Evolutionary conservation across 2,329 filamentous ascomycete genomes (phyloP), one percentile per base, ranked within the genome.

Genomic region (Westerdykella ornata): DNA sequence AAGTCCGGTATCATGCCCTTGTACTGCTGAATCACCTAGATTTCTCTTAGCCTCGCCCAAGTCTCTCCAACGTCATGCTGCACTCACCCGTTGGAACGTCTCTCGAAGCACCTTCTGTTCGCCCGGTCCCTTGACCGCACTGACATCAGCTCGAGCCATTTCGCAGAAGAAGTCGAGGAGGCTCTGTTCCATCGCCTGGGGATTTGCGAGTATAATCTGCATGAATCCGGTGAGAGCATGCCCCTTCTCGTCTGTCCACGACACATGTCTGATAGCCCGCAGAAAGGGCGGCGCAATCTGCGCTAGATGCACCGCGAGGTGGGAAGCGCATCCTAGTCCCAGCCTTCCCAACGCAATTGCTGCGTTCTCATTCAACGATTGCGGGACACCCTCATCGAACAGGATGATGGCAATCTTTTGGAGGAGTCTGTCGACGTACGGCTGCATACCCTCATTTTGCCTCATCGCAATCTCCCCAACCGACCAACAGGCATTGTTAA

Each of bases 401-500:
- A 97, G 80, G 53, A 97, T 96, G 41, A 84, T 78, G 30, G 88
- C 77, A 19, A 94, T 79, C 30, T 84, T 81, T 47, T 83, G 77
- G 44, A 94, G 81, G 13, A 98, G 72, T 47, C 84, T 78, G 16
- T 85, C 81, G 8, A 88, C 77, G 61, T 84, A 95, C 1, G 83
- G 84, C 1, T 75, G 75, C 79, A 96, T 85, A 40, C 76, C 80
- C 20, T 73, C 71, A 47, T 82, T 80, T 61, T 85, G 76, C 46
- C 87, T 82, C 65, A 95, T 81, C 13, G 88, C 81, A 47, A 97
- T 92, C 70, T 98, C 92, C 32, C 92, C 92, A 17, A 82, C 82
- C 5, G 89, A 94, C 92, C 92, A 98, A 70, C 90, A 97, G 16
- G 92, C 90, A 62, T 98, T 98, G 75, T 97, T 98, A 45, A 97